Evolutionary conservation across 306 rosid genomes (phyloP), one percentile per base, ranked within the genome.

Genomic region (Malus fusca): DNA sequence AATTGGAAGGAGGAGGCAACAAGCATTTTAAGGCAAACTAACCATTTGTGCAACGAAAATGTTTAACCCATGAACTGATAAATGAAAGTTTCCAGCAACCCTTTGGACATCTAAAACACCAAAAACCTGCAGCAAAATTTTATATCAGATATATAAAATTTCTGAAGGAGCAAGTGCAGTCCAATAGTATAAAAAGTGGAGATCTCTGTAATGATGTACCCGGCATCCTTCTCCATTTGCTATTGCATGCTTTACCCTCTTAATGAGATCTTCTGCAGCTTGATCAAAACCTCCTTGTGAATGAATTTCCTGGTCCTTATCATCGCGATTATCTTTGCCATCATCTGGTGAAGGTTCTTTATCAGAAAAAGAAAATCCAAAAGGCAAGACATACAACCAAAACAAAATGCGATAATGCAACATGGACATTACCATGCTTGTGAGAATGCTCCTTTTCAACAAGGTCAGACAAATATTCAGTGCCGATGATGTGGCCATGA

Each of bases 101-200:
- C 98, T 87, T 76, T 93, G 97, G 76, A 93, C 98, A 85, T 93
- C 98, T 84, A 93, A 86, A 85, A 88, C 91, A 15, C 98, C 98
- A 83, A 84, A 93, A 83, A 93, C 93, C 98, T 93, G 88, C 88
- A 88, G 63, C 69, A 25, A 76, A 71, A 74, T 25, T 56, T 73
- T 74, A 17, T 21, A 25, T 40, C 13, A 19, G 13, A 60, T 26
- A 61, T 61, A 26, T 26, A 21, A 22, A 76, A 21, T 25, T 48
- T 23, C n/a, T 35, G 43, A 51, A 69, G 63, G 59, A n/a, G 31
- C 52, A 19, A 28, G 53, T 43, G 11, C 11, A 42, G 42, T 48
- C 25, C 67, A 46, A 4, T 44, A 72, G 70, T 53, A 59, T 22
- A 67, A 67, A 46, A 75, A 23, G 19, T 10, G 0, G 28, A 69